phyloP scores from a whole-genome alignment of 192 early-diverging fungal genomes.

The Podila minutissima region DNA sequence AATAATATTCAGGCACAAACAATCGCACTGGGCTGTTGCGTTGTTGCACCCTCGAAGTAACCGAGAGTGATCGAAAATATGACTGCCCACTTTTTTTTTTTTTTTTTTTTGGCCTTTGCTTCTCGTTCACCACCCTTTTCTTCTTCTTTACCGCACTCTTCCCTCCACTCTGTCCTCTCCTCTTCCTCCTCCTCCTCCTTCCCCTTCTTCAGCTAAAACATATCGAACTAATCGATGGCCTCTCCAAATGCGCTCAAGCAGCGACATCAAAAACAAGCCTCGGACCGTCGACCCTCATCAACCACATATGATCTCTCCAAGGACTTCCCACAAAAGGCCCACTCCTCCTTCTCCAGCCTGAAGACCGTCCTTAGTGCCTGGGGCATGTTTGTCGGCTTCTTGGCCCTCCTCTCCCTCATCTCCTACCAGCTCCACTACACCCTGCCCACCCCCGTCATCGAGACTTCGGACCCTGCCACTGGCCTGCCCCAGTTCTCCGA shows the following conservation, averaged over 20 bases:
- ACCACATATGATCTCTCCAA: constrained; percentile 1
- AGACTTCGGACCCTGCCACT: constrained; percentile 21
- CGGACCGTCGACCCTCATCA: neutral
- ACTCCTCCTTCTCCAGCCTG: constrained; percentile 25
- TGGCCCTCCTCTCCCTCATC: constrained; percentile 15
- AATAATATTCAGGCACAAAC: no score
- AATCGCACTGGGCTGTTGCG: no score
- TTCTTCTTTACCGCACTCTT: neutral
- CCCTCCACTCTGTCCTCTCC: neutral
- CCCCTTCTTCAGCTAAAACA: neutral
- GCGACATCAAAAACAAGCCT: constrained; percentile 21
- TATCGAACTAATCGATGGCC: constrained; percentile 9
- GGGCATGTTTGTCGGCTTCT: constrained; percentile 26
- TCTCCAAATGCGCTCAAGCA: constrained; percentile 32
- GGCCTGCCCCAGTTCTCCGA: constrained; percentile 63
- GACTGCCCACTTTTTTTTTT: neutral
- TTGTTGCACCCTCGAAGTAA: neutral
- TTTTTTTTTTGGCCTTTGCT: neutral
- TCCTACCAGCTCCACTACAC: constrained; percentile 27
- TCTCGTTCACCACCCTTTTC: neutral
- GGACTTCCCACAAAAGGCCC: constrained; percentile 18
- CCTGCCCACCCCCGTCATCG: constrained; percentile 36
- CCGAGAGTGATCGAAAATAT: neutral
- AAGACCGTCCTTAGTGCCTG: constrained; percentile 30
- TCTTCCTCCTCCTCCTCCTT: neutral